Evolutionary conservation across 2,329 filamentous ascomycete species (phyloP).

Genomic region (Magnaporthiopsis poae): DNA sequence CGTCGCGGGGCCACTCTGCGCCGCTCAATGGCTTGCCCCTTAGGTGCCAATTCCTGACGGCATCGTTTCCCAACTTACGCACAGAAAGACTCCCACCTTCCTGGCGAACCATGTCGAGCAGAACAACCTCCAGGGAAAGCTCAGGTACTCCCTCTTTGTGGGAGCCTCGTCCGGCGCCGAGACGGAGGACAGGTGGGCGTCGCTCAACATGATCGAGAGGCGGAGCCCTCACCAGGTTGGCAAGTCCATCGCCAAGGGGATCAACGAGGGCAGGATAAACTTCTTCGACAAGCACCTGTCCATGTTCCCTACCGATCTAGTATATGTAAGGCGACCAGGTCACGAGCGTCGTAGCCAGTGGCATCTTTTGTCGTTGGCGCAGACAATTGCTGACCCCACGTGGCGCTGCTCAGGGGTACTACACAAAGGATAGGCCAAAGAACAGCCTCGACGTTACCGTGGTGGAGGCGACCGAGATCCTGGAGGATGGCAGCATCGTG

Average conservation of each 20-base stretch:
- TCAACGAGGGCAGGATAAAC: constrained; percentile 78
- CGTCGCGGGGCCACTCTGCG: not conserved
- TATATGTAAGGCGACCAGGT: constrained; percentile 49
- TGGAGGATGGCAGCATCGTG: constrained; percentile 79
- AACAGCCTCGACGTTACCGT: constrained; percentile 74
- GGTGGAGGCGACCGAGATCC: constrained; percentile 77
- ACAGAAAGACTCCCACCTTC: constrained; percentile 72
- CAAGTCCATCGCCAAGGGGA: constrained; percentile 81
- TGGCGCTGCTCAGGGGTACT: constrained; percentile 45
- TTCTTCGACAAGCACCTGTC: constrained; percentile 91
- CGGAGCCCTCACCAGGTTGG: constrained; percentile 80
- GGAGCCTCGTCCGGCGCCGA: constrained; percentile 83
- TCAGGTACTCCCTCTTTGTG: constrained; percentile 80
- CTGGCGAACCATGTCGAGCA: constrained; percentile 82
- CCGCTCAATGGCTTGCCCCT: not conserved
- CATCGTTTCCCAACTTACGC: not conserved
- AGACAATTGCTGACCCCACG: too few relatives aligned
- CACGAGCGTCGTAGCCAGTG: too few relatives aligned
- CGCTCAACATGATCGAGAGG: constrained; percentile 79
- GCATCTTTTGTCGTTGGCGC: constrained; percentile 5
- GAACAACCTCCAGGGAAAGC: constrained; percentile 71
- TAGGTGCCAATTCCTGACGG: not conserved
- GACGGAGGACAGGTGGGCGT: constrained; percentile 87
- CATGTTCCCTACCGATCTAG: constrained; percentile 82
- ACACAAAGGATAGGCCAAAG: constrained; percentile 67